Evolutionary conservation across 106 monocot species (phyloP), one percentile per base, ranked within the genome.

Genomic region (Ottelia alismoides): DNA sequence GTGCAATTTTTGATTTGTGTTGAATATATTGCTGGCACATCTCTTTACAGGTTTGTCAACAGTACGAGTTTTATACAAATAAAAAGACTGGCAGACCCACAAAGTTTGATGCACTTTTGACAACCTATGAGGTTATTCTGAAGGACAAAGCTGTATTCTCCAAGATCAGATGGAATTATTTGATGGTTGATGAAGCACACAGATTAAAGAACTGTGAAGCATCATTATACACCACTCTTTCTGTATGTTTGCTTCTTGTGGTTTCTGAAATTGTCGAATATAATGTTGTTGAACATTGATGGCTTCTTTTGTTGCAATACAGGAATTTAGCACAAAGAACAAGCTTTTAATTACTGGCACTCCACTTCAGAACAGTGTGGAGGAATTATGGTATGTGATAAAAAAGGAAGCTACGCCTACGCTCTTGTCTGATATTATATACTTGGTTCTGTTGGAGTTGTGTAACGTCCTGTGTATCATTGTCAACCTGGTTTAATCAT

Each of bases 111-210:
- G 47, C 85, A 45, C 61, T 98, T 52, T 62, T 98, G 57, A 90
- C 90, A n/a, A 98, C 96, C 67, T 98, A 98, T 75, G 96, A 98
- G 81, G 90, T 98, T 47, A 74, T 98, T 57, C 61, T 98, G 56
- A 98, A 98, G 63, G 96, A 98, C 58, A 98, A 82, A 80, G 69
- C 62, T 56, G 66, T 70, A 48, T 64, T 98, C 29, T 89, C 96
- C 32, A 90, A 98, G 69, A 78, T 90, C 46, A 85, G 66, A 55
- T 98, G 96, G 96, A 98, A 68, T 64, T 98, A 98, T 69, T 69
- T 98, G 57, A 98, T 98, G 96, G 96, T 98, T 68, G 96, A 98
- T 75, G 96, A 98, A 58, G 96, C 96, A 24, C 96, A 98, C 47
- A 82, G 96, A 30, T 57, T 98, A 25, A 98, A 98, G 65, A 98